phyloP scores from a whole-genome alignment of 73 alveolate species.

The Paramecium biaurelia region DNA sequence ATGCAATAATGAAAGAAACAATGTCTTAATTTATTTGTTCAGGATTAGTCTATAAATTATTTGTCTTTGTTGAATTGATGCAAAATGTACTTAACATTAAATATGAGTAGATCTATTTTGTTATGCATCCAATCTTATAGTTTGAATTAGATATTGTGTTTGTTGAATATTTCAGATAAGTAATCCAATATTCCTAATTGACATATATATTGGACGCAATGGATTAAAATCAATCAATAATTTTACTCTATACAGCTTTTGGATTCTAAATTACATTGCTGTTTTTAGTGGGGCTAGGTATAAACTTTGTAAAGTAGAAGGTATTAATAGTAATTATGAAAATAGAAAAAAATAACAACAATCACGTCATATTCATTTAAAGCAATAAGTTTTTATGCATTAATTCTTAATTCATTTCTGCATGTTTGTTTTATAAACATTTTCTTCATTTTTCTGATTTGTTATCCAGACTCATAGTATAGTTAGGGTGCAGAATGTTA shows the following conservation, averaged over 20 bases:
- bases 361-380: background rate
- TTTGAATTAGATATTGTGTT: slow-evolving; percentile 4
- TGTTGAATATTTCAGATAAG: slow-evolving; percentile 15
- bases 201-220: background rate
- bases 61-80: background rate
- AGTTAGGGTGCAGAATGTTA: background rate
- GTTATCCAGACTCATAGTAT: background rate
- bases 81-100: background rate
- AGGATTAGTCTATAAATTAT: background rate
- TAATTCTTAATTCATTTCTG: background rate
- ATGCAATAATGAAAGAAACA: background rate
- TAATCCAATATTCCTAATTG: background rate
- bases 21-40: background rate
- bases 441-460: background rate
- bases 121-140: background rate
- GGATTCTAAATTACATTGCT: background rate
- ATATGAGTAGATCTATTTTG: background rate
- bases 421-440: background rate
- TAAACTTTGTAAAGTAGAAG: background rate
- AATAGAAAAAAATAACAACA: background rate
- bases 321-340: background rate
- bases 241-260: background rate
- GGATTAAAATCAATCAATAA: background rate
- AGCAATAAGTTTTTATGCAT: slow-evolving; percentile 33
- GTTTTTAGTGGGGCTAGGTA: background rate